Conservation (phyloP, 75 land plant species). For the Cunninghamia lanceolata region DNA sequence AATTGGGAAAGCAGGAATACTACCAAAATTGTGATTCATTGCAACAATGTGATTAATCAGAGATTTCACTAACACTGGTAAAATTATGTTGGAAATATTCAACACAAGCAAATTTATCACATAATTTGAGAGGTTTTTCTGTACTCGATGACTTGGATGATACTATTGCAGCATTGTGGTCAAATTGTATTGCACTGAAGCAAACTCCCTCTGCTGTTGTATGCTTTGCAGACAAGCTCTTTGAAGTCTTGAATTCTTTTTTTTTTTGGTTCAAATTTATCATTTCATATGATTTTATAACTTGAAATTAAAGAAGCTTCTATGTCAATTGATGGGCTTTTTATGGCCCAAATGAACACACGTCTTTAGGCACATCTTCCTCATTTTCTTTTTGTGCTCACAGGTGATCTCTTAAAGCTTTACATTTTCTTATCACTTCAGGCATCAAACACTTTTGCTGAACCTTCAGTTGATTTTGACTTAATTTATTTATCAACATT, state of each 20-base stretch:
- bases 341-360: neutral
- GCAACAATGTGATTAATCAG: neutral
- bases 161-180: neutral
- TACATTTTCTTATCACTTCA: too few species aligned
- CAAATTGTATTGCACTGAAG: neutral
- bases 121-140: neutral
- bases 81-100: neutral
- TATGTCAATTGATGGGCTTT: neutral
- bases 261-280: neutral
- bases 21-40: neutral
- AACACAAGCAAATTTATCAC: neutral
- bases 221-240: neutral
- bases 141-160: neutral
- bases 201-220: neutral
- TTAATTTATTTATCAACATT: too few species aligned
- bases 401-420: too few species aligned
- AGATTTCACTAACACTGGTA: neutral
- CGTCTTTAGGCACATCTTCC: neutral
- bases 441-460: too few species aligned
- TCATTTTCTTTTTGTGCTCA: neutral
- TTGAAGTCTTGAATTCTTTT: neutral
- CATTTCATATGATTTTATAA: neutral
- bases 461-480: too few species aligned
- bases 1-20: neutral
- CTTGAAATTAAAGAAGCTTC: neutral